A percentile compares a stretch with the other conserved stretches of the same genome.
Evolutionary conservation across 768 basidiomycete genomes (phyloP).

Genomic region (Punctularia strigosozonata): DNA sequence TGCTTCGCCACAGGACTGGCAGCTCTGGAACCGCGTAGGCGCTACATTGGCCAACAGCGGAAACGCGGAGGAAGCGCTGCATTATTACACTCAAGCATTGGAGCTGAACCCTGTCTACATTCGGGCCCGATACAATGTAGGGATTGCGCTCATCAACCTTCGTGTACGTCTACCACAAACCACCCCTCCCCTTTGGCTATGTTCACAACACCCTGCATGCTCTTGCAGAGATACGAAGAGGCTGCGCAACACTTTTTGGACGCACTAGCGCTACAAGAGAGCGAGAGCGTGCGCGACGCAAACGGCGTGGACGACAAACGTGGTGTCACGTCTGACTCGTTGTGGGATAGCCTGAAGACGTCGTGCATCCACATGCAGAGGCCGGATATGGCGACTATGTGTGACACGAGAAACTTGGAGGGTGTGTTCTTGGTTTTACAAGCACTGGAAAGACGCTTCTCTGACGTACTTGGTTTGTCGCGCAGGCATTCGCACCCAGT

Average conservation of each 20-base stretch:
- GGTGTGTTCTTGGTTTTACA: too few species aligned
- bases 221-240: conserved; percentile 64
- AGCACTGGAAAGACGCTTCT: too few species aligned
- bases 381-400: conserved; percentile 62
- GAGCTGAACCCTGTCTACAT: conserved; percentile 86
- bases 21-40: conserved; percentile 87
- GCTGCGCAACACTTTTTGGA: conserved; percentile 82
- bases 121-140: conserved; percentile 83
- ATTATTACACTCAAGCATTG: conserved; percentile 79
- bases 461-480: too few species aligned
- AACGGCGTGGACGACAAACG: conserved; percentile 36
- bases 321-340: conserved; percentile 61
- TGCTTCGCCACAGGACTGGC: conserved; percentile 58
- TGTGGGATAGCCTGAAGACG: conserved; percentile 86
- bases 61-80: conserved; percentile 64
- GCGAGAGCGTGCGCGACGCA: conserved; percentile 53
- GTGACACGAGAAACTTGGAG: conserved; percentile 61
- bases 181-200: conserved; percentile 5
- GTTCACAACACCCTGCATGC: conserved; percentile 5
- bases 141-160: conserved; percentile 86
- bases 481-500: too few species aligned
- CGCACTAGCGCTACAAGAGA: conserved; percentile 81
- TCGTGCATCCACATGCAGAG: conserved; percentile 74
- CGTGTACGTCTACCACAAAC: conserved; percentile 44
- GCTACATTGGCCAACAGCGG: conserved; percentile 92